These are phyloP conservation scores for Phytopythium montanum DNA, from an alignment of 352 stramenopile species.

Conservation along the genomic window DNA sequence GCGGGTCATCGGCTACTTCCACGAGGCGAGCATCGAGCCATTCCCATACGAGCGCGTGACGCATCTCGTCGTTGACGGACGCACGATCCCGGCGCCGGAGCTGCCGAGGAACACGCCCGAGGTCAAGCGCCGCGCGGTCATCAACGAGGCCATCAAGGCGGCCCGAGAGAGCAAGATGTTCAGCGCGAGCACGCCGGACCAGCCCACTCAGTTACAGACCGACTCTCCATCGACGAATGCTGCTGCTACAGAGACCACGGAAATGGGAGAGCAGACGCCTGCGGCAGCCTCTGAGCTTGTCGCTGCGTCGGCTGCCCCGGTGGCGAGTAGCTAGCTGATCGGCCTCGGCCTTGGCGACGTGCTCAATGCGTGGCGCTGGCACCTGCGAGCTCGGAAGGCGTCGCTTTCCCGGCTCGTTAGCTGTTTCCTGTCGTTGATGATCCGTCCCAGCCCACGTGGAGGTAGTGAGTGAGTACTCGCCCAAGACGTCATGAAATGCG, in stretches of 20 bases:
- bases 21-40: conserved; percentile 51
- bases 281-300: conserved; percentile 9
- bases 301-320: conserved; percentile 14
- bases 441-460: background rate
- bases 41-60: conserved; percentile 87
- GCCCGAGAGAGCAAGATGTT: conserved; percentile 34
- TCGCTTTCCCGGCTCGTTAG: background rate
- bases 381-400: background rate
- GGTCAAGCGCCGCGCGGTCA: conserved; percentile 66
- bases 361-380: background rate
- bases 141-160: conserved; percentile 65
- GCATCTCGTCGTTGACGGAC: conserved; percentile 81
- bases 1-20: conserved; percentile 66
- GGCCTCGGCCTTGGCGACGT: background rate
- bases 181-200: conserved; percentile 8
- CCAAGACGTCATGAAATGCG: background rate
- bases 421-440: conserved; percentile 5
- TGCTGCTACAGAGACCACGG: conserved; percentile 18
- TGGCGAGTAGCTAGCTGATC: background rate
- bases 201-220: conserved; percentile 14
- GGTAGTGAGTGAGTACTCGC: background rate
- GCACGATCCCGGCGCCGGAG: conserved; percentile 55
- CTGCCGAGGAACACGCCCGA: conserved; percentile 66
- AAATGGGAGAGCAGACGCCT: conserved; percentile 19
- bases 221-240: background rate